A percentile compares a stretch with the other conserved stretches of the same genome.
Evolutionary conservation across 2,329 filamentous ascomycete genomes (phyloP).

Genomic region (Drechslera avenae): DNA sequence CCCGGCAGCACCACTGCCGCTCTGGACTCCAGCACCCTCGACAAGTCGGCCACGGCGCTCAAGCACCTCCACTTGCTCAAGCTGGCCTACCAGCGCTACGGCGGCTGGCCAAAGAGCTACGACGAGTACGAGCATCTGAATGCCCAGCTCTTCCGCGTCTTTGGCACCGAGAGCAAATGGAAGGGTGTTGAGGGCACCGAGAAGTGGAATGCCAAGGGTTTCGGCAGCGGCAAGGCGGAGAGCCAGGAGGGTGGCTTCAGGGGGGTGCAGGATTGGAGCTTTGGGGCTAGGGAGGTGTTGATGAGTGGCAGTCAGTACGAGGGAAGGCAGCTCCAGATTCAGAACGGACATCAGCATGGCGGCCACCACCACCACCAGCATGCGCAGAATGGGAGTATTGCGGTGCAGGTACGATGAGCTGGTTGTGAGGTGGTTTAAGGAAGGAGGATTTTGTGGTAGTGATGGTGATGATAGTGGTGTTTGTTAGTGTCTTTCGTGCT

Average conservation of each 20-base stretch:
- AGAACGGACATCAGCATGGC: background rate
- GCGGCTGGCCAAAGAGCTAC: constrained; percentile 55
- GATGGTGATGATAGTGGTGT: background rate
- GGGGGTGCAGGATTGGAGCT: constrained; percentile 41
- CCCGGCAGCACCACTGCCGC: background rate
- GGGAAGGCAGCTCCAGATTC: background rate
- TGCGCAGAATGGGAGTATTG: background rate
- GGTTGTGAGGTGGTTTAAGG: background rate
- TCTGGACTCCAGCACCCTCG: constrained; percentile 19
- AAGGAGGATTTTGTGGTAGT: background rate
- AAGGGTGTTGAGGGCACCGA: constrained; percentile 53
- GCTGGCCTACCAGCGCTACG: constrained; percentile 51
- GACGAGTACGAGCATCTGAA: constrained; percentile 56
- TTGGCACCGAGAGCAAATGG: constrained; percentile 43
- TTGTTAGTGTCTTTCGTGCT: background rate
- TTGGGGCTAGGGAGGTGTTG: constrained; percentile 26
- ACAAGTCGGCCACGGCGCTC: constrained; percentile 33
- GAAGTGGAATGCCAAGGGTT: constrained; percentile 55
- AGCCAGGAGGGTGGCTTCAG: constrained; percentile 44
- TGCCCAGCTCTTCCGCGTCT: constrained; percentile 51
- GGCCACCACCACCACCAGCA: background rate
- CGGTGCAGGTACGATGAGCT: background rate
- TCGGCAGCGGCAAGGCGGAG: constrained; percentile 55
- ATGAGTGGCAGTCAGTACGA: background rate
- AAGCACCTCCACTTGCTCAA: constrained; percentile 47